A percentile compares a stretch with the other conserved stretches of the same genome.
These are phyloP conservation scores for Alternaria sp. DNA, from an alignment of 2,329 filamentous ascomycete species.

Conservation along the genomic window DNA sequence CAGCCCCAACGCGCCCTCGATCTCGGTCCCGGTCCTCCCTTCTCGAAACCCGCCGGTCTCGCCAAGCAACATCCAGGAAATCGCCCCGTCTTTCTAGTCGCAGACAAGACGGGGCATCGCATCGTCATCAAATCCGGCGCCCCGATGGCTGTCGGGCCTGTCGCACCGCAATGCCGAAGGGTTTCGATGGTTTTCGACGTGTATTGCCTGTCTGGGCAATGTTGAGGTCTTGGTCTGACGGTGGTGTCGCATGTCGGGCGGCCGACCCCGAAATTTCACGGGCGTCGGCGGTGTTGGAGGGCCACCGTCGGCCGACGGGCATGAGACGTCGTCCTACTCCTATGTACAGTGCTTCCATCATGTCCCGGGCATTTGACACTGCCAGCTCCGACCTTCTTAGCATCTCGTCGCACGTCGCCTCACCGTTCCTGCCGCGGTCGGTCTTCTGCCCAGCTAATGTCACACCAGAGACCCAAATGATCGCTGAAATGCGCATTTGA, in stretches of 20 bases:
- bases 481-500: slow-evolving; percentile 3
- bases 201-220: slow-evolving; percentile 3
- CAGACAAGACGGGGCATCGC: background rate
- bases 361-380: background rate
- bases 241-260: background rate
- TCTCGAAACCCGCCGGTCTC: background rate
- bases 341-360: background rate
- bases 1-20: background rate
- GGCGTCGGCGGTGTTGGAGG: background rate
- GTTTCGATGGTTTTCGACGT: background rate
- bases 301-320: background rate
- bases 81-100: background rate
- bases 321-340: background rate
- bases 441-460: slow-evolving; percentile 2
- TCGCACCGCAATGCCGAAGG: slow-evolving; percentile 1
- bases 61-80: background rate
- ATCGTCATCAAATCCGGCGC: background rate
- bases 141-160: slow-evolving; percentile 10
- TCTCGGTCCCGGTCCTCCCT: background rate
- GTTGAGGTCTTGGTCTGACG: background rate
- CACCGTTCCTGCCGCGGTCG: background rate
- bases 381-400: background rate
- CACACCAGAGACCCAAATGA: slow-evolving; percentile 7
- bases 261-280: slow-evolving; percentile 4
- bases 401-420: background rate